A percentile compares a stretch with the other conserved stretches of the same genome.
Evolutionary conservation across 306 rosid genomes (phyloP).

Genomic region (Vigna radiata): DNA sequence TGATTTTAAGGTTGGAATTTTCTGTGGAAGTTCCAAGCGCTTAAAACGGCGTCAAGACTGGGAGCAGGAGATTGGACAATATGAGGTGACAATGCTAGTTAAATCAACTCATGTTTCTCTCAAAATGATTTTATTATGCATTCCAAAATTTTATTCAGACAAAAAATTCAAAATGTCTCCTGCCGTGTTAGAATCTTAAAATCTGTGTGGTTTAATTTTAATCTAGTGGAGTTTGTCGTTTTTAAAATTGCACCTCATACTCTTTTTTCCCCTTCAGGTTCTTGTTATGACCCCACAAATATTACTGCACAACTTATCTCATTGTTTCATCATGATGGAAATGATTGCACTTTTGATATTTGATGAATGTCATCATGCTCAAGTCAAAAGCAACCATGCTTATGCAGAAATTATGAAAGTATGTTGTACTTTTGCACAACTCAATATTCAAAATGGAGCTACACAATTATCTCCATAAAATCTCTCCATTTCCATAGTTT

Average conservation of each 20-base stretch:
- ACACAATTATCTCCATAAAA: slow-evolving; percentile 11
- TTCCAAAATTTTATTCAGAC: neutral
- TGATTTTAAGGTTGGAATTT: slow-evolving; percentile 76
- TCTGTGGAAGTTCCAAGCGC: slow-evolving; percentile 71
- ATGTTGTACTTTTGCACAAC: slow-evolving; percentile 46
- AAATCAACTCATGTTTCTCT: slow-evolving; percentile 33
- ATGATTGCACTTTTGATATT: slow-evolving; percentile 81
- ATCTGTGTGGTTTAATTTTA: slow-evolving; percentile 3
- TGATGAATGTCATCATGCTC: slow-evolving; percentile 99
- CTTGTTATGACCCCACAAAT: slow-evolving; percentile 91
- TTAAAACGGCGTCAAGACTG: slow-evolving; percentile 66
- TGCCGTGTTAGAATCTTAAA: neutral
- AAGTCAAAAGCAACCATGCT: slow-evolving; percentile 83
- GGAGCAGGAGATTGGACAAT: slow-evolving; percentile 70
- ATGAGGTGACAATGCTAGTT: slow-evolving; percentile 67
- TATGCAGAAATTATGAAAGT: slow-evolving; percentile 94
- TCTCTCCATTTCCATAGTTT: slow-evolving; percentile 28
- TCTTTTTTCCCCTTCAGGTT: slow-evolving; percentile 63
- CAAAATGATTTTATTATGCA: slow-evolving; percentile 11
- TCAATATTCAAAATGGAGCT: slow-evolving; percentile 19
- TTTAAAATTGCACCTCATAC: slow-evolving; percentile 29
- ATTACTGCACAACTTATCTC: slow-evolving; percentile 67
- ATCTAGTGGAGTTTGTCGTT: slow-evolving; percentile 30
- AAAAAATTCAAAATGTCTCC: slow-evolving; percentile 12
- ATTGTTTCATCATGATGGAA: slow-evolving; percentile 87